Evolutionary conservation across 768 basidiomycete species (phyloP).

Genomic region (Favolaschia claudopus): DNA sequence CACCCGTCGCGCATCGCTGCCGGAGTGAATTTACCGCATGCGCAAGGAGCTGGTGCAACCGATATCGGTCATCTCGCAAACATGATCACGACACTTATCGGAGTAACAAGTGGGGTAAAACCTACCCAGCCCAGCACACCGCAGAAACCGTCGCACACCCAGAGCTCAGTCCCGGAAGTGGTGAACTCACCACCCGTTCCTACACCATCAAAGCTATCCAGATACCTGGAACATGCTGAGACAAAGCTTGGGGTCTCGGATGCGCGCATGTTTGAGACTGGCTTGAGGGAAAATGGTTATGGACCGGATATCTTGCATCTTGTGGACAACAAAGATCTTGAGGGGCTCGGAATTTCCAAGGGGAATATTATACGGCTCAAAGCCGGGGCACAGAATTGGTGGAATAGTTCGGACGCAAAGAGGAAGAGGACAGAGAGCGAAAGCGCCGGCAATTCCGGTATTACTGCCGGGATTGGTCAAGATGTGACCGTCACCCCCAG

Average conservation of each 20-base stretch:
- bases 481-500: not conserved
- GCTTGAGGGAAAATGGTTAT: constrained; percentile 1
- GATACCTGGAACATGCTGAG: constrained; percentile 11
- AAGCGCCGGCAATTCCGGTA: not conserved
- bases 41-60: not conserved
- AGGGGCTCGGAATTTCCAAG: not conserved
- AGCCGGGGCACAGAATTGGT: constrained; percentile 11
- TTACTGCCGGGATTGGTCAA: not conserved
- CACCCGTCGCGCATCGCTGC: constrained; percentile 1
- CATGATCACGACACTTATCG: not conserved
- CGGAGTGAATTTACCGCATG: constrained; percentile 2
- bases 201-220: constrained; percentile 8
- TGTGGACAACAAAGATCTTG: not conserved
- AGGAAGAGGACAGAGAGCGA: not conserved
- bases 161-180: not conserved
- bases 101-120: too few species aligned
- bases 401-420: constrained; percentile 18
- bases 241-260: not conserved
- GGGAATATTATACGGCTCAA: constrained; percentile 20
- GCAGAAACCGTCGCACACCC: too few species aligned
- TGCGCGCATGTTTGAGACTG: not conserved
- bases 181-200: constrained; percentile 1
- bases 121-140: too few species aligned
- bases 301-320: constrained; percentile 21
- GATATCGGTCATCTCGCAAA: not conserved